Evolutionary conservation across 768 basidiomycete species (phyloP), one percentile per base, ranked within the genome.

Genomic region (Auricularia auricula-judae): DNA sequence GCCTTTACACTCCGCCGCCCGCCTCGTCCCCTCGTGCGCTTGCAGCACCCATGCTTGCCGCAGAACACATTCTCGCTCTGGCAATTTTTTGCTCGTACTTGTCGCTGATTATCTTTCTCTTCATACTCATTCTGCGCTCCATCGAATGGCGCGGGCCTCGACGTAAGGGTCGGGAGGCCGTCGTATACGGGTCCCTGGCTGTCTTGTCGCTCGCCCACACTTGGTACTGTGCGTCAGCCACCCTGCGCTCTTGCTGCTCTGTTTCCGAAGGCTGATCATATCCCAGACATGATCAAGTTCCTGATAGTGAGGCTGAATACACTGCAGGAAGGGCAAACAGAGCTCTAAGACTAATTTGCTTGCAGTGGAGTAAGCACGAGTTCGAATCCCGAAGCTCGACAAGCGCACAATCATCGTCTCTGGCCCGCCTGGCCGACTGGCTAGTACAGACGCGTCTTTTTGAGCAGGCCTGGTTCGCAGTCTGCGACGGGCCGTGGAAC

Each of bases 401-500:
- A 29, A 53, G 2, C 56, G 12, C 33, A 53, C 39, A 12, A 34
- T 65, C 34, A 5, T 21, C 66, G 8, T 58, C 71, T 4, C 29
- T 76, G 7, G 62, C 69, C 10, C 76, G 81, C n/a, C 61, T 86
- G 23, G 76, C 80, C 3, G 70, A 72, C 8, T 87, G 86, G 86
- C 78, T 87, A 1, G 62, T 73, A 18, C 64, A 81, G 23, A 86
- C 86, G 0, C 75, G 75, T 0, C 75, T 87, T 0, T 88, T 89
- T 67, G 81, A 86, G 70, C 80, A 87, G 72, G 85, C 86, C 1
- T 81, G 80, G 80, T 62, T 66, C 2, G 68, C 70, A 62, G 80
- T 82, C 14, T 83, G 80, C 69, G 75, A 71, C 23, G 77, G 78
- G 36, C 73, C 76, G 0, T 65, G 78, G 54, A 82, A 81, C 60